These are phyloP conservation scores for Acacia confusa DNA, from an alignment of 306 rosid species.

Conservation along the genomic window DNA sequence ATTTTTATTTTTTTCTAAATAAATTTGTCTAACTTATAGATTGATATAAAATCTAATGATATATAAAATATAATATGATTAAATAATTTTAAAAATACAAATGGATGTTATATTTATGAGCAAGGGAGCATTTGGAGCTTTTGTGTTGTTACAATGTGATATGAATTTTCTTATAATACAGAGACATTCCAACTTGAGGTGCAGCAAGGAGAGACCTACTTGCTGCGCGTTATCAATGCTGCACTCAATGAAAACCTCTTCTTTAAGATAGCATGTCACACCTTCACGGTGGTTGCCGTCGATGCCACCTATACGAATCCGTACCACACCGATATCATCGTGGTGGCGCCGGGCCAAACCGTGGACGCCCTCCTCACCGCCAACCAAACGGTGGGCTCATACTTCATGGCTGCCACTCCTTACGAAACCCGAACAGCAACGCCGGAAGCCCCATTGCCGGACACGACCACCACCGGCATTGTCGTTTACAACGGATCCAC, in stretches of 20 bases:
- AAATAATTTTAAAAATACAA: too few relatives aligned
- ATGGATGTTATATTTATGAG: too few relatives aligned
- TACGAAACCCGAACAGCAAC: slow-evolving; percentile 19
- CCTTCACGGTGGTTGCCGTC: slow-evolving; percentile 46
- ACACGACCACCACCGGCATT: slow-evolving; percentile 15
- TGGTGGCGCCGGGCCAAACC: slow-evolving; percentile 52
- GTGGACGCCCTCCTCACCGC: slow-evolving; percentile 47
- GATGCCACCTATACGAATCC: slow-evolving; percentile 50
- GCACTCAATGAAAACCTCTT: slow-evolving; percentile 59
- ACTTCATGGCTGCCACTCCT: slow-evolving; percentile 53
- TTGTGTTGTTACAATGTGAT: not conserved
- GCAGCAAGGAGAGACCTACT: slow-evolving; percentile 39
- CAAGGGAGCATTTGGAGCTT: too few relatives aligned
- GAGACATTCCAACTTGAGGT: slow-evolving; percentile 30
- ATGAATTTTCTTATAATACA: not conserved
- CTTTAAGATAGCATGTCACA: slow-evolving; percentile 55
- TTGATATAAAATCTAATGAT: too few relatives aligned
- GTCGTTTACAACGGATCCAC: slow-evolving; percentile 31
- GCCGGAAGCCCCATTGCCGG: too few relatives aligned
- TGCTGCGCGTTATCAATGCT: slow-evolving; percentile 54
- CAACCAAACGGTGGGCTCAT: slow-evolving; percentile 41
- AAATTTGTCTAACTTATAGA: too few relatives aligned
- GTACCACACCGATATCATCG: slow-evolving; percentile 42
- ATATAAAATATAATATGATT: too few relatives aligned
- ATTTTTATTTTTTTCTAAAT: too few relatives aligned